Conservation (phyloP, 805 yeast species). For the Saturnispora silvae region DNA sequence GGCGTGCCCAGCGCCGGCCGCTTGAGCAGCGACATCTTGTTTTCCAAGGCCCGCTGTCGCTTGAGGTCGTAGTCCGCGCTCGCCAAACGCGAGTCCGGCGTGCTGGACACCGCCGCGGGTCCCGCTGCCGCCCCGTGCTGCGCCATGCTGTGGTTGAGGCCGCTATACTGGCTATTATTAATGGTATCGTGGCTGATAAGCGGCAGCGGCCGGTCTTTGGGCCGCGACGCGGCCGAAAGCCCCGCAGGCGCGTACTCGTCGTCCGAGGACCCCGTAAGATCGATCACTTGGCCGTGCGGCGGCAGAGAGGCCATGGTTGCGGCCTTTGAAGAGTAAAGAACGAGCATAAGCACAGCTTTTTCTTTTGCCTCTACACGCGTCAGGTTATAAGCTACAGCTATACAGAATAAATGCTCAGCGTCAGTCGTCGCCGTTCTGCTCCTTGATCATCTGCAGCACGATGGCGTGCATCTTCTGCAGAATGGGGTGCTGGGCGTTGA, state of each 20-base stretch:
- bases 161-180: no score
- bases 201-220: neutral
- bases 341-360: no score
- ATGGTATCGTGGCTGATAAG: no score
- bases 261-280: neutral
- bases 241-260: neutral
- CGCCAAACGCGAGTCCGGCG: neutral
- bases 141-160: no score
- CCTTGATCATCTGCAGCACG: constrained; percentile 37
- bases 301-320: no score
- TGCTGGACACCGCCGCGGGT: neutral
- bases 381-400: no score
- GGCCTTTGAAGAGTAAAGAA: no score
- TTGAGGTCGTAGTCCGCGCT: neutral
- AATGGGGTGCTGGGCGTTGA: constrained; percentile 43
- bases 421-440: constrained; percentile 46
- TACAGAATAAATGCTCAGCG: no score
- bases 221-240: neutral
- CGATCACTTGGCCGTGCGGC: no score
- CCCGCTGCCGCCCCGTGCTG: neutral
- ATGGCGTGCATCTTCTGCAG: constrained; percentile 37
- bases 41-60: constrained; percentile 5
- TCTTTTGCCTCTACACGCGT: no score
- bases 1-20: constrained; percentile 4
- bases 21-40: constrained; percentile 8